These are phyloP conservation scores for Aspergillus wentii DNA, from an alignment of 495 filamentous ascomycete genomes.

Conservation along the genomic window DNA sequence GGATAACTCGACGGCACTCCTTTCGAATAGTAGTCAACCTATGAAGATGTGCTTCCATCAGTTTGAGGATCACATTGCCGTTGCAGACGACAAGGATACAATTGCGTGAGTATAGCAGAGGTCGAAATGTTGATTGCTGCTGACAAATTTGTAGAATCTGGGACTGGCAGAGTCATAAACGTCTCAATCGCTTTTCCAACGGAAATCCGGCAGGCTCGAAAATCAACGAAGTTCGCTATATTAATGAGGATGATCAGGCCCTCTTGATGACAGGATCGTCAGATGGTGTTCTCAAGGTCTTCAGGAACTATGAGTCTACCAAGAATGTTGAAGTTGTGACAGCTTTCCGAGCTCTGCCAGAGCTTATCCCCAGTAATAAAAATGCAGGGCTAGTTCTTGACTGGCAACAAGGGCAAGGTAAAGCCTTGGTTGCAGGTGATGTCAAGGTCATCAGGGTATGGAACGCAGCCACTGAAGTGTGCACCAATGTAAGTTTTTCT, in stretches of 20 bases:
- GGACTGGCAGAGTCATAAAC: slow-evolving; percentile 78
- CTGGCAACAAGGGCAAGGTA: slow-evolving; percentile 97
- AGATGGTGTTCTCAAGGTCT: slow-evolving; percentile 91
- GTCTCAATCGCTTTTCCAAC: slow-evolving; percentile 83
- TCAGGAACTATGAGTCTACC: slow-evolving; percentile 73
- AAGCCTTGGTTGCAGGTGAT: slow-evolving; percentile 89
- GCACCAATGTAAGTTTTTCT: slow-evolving; percentile 56
- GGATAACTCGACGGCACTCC: slow-evolving; percentile 69
- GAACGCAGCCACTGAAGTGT: slow-evolving; percentile 91
- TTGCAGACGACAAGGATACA: slow-evolving; percentile 88
- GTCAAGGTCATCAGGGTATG: slow-evolving; percentile 93
- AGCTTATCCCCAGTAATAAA: slow-evolving; percentile 85
- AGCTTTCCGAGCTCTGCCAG: slow-evolving; percentile 84
- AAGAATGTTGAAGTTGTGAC: slow-evolving; percentile 80
- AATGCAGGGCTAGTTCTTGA: slow-evolving; percentile 95
- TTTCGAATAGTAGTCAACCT: slow-evolving; percentile 84
- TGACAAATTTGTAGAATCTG: slow-evolving; percentile 59
- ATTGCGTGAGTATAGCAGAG: slow-evolving; percentile 50
- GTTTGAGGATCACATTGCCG: slow-evolving; percentile 90
- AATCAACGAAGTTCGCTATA: slow-evolving; percentile 91
- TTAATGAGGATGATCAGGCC: slow-evolving; percentile 97
- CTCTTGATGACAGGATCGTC: slow-evolving; percentile 91
- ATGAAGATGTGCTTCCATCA: slow-evolving; percentile 94
- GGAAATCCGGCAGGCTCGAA: slow-evolving; percentile 86
- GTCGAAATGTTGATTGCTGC: slow-evolving; percentile 1